Conservation (phyloP, 1,284 basidiomycete genomes). For the Coniferiporia sulphurascens region DNA sequence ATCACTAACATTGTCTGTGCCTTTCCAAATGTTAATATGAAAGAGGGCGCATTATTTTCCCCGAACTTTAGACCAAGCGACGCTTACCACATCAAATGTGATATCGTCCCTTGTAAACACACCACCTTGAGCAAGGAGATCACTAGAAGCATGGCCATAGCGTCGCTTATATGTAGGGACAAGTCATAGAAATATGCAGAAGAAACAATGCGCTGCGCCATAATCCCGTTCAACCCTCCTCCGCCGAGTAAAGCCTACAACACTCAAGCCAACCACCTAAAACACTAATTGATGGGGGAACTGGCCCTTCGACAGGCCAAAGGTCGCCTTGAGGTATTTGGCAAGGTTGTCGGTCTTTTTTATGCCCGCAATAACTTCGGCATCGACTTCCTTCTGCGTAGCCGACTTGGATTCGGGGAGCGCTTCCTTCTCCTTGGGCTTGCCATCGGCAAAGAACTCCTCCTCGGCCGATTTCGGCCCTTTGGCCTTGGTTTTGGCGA, state of each 20-base stretch:
- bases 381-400: slow-evolving; percentile 94
- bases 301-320: slow-evolving; percentile 94
- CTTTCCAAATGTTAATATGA: no score
- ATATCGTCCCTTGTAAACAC: neutral
- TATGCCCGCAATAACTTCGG: slow-evolving; percentile 77
- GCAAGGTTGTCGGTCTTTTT: slow-evolving; percentile 91
- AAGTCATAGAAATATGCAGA: slow-evolving; percentile 8
- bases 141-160: slow-evolving; percentile 11
- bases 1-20: no score
- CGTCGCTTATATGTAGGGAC: slow-evolving; percentile 6
- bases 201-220: slow-evolving; percentile 4
- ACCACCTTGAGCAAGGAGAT: neutral
- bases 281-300: slow-evolving; percentile 87
- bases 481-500: slow-evolving; percentile 77
- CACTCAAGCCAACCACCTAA: slow-evolving; percentile 38
- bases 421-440: slow-evolving; percentile 88
- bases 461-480: slow-evolving; percentile 79
- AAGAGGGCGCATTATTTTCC: no score
- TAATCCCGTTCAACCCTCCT: slow-evolving; percentile 18
- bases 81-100: no score
- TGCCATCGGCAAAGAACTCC: slow-evolving; percentile 94
- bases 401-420: slow-evolving; percentile 87
- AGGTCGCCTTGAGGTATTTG: slow-evolving; percentile 93
- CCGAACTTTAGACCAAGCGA: no score
- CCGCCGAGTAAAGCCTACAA: slow-evolving; percentile 17